Evolutionary conservation across 192 early-diverging fungal genomes (phyloP).

Genomic region (Entophlyctis helioformis): DNA sequence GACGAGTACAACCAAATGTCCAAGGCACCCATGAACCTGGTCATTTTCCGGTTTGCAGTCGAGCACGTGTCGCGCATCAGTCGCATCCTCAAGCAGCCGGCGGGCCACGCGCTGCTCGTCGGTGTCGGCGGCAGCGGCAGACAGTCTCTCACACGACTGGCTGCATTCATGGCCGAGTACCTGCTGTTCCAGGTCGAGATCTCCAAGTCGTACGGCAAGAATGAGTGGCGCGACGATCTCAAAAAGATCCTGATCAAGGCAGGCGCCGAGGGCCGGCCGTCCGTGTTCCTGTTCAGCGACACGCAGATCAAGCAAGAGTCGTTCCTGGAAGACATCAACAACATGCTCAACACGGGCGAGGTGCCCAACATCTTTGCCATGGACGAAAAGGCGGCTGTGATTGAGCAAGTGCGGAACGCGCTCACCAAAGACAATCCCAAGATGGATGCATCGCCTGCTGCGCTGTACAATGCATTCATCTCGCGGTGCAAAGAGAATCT

Average conservation of each 20-base stretch:
- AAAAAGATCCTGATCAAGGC: conserved; percentile 41
- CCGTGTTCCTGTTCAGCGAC: conserved; percentile 46
- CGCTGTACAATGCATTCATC: conserved; percentile 44
- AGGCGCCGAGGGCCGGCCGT: conserved; percentile 36
- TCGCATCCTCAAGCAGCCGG: conserved; percentile 48
- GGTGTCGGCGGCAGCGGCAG: conserved; percentile 45
- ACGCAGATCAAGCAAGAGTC: conserved; percentile 43
- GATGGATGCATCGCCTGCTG: conserved; percentile 35
- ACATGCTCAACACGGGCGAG: conserved; percentile 52
- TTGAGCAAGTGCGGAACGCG: conserved; percentile 36
- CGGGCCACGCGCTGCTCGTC: conserved; percentile 41
- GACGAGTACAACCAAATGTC: conserved; percentile 48
- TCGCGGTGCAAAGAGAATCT: conserved; percentile 45
- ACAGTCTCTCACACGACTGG: conserved; percentile 41
- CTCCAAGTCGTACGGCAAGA: conserved; percentile 41
- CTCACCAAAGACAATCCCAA: conserved; percentile 39
- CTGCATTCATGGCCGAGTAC: conserved; percentile 44
- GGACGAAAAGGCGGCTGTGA: conserved; percentile 45
- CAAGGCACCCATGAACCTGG: conserved; percentile 46
- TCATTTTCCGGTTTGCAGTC: conserved; percentile 47
- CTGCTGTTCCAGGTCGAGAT: conserved; percentile 47
- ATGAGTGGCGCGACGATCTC: conserved; percentile 47
- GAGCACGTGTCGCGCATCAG: conserved; percentile 46
- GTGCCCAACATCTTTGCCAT: conserved; percentile 46
- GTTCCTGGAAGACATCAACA: conserved; percentile 52